These are phyloP conservation scores for Russula compacta DNA, from an alignment of 768 basidiomycete species.

Conservation along the genomic window DNA sequence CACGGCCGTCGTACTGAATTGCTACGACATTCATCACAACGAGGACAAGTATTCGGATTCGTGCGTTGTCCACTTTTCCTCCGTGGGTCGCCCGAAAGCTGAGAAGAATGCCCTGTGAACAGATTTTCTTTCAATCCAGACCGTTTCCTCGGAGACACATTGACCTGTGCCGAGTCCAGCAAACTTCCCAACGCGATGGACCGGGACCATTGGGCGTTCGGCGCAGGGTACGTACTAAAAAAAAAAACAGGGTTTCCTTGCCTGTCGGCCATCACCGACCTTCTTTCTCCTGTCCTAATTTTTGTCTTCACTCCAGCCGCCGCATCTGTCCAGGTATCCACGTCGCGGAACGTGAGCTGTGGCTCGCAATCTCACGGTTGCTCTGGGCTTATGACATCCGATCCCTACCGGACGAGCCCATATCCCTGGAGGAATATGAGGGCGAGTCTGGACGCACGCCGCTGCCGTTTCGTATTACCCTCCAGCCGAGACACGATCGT, in stretches of 20 bases:
- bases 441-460: slow-evolving; percentile 39
- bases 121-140: slow-evolving; percentile 33
- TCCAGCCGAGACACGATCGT: slow-evolving; percentile 22
- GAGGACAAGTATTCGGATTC: slow-evolving; percentile 34
- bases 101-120: background rate
- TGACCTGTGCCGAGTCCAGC: slow-evolving; percentile 35
- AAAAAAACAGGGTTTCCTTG: background rate
- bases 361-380: slow-evolving; percentile 36
- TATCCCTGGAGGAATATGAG: slow-evolving; percentile 38
- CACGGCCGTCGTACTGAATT: slow-evolving; percentile 24
- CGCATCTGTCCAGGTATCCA: slow-evolving; percentile 38
- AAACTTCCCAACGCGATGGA: slow-evolving; percentile 25
- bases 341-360: slow-evolving; percentile 41
- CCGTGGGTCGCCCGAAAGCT: background rate
- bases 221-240: slow-evolving; percentile 33
- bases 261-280: background rate
- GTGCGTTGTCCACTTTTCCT: slow-evolving; percentile 21
- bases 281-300: background rate
- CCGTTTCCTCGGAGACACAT: slow-evolving; percentile 34
- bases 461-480: slow-evolving; percentile 31
- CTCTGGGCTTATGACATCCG: slow-evolving; percentile 41
- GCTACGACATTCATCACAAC: slow-evolving; percentile 24
- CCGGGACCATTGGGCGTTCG: slow-evolving; percentile 45
- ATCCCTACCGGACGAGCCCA: slow-evolving; percentile 34
- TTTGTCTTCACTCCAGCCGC: slow-evolving; percentile 17